Conservation (phyloP, 73 alveolate species). For the Effrenium voratum region DNA sequence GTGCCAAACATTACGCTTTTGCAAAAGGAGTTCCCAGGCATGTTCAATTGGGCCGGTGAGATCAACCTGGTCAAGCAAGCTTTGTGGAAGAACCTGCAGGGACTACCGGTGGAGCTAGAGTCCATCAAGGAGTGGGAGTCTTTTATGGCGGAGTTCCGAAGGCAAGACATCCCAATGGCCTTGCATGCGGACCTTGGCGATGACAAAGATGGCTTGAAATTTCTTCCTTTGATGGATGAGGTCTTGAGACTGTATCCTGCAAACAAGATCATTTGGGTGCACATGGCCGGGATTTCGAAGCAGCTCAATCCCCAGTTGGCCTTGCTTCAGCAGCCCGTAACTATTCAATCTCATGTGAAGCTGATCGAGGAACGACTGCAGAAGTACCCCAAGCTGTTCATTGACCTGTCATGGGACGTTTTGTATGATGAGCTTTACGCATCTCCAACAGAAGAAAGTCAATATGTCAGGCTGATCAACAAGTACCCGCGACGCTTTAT, state of each 20-base stretch:
- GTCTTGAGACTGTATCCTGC: constrained; percentile 49
- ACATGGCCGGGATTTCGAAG: constrained; percentile 59
- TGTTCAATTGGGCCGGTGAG: constrained; percentile 93
- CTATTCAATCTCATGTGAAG: constrained; percentile 42
- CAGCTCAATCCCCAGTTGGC: constrained; percentile 56
- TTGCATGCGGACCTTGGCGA: constrained; percentile 57
- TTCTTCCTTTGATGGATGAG: constrained; percentile 45
- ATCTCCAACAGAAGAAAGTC: not conserved
- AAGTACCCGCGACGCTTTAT: constrained; percentile 48
- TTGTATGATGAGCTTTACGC: constrained; percentile 47
- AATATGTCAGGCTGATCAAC: constrained; percentile 45
- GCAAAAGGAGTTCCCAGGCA: constrained; percentile 54
- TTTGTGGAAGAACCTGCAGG: constrained; percentile 35
- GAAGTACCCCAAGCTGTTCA: constrained; percentile 70
- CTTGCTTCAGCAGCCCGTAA: constrained; percentile 22
- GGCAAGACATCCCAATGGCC: constrained; percentile 63
- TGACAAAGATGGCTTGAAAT: constrained; percentile 22
- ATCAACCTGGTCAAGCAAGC: constrained; percentile 93
- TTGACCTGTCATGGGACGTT: constrained; percentile 90
- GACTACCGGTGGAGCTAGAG: constrained; percentile 10
- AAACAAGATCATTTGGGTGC: constrained; percentile 86
- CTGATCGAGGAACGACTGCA: constrained; percentile 53
- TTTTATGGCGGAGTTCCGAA: constrained; percentile 60
- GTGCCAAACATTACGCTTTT: constrained; percentile 32
- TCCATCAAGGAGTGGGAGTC: constrained; percentile 41